Conservation (phyloP, 257 asterid species). For the Lavandula angustifolia region DNA sequence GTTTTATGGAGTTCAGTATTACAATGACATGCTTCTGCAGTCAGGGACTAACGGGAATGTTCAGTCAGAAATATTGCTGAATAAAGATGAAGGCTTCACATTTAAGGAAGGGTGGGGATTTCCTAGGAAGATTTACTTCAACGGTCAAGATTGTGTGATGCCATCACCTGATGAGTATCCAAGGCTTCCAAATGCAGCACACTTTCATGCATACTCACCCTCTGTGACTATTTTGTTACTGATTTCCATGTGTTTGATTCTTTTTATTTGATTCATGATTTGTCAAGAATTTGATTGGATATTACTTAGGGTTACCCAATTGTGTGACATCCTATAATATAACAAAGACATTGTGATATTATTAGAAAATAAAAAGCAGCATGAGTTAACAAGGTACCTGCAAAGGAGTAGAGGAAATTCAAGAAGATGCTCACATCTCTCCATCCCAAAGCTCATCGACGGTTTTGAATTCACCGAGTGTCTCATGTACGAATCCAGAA, state of each 20-base stretch:
- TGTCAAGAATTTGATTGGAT: no score
- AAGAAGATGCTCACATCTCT: no score
- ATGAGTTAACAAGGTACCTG: no score
- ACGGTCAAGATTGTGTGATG: constrained; percentile 74
- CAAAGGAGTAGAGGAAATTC: no score
- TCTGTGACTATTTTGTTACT: constrained; percentile 4
- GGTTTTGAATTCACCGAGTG: constrained; percentile 53
- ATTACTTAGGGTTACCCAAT: no score
- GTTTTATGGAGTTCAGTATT: constrained; percentile 63
- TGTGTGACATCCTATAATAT: no score
- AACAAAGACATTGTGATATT: no score
- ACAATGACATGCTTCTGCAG: constrained; percentile 74
- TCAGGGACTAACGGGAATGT: constrained; percentile 68
- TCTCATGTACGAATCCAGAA: constrained; percentile 49
- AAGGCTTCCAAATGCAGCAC: constrained; percentile 51
- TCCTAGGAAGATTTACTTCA: constrained; percentile 69
- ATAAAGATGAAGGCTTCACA: constrained; percentile 55
- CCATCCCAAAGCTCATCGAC: constrained; percentile 41
- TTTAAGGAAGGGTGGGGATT: constrained; percentile 79
- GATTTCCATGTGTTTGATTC: neutral
- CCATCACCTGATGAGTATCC: constrained; percentile 68
- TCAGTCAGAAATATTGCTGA: constrained; percentile 67
- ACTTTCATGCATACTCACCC: constrained; percentile 16
- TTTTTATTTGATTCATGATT: neutral
- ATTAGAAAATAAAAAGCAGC: no score